Conservation (phyloP, 305 asterid genomes). For the Coffea humblotiana region DNA sequence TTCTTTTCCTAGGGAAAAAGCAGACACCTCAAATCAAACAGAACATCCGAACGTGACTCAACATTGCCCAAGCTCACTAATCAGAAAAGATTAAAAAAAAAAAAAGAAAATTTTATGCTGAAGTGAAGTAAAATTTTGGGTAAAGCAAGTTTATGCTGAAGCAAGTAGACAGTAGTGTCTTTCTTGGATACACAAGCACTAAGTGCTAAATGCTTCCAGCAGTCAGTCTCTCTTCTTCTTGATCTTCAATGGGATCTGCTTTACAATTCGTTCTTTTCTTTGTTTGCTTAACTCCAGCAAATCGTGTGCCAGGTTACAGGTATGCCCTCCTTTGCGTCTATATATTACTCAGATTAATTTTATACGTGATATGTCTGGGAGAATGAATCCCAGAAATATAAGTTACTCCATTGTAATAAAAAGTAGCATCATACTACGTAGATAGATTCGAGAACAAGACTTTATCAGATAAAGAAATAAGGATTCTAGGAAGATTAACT, state of each 20-base stretch:
- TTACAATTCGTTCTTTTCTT: constrained; percentile 28
- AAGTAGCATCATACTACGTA: no score
- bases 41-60: constrained; percentile 33
- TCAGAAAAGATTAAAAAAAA: constrained; percentile 35
- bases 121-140: constrained; percentile 22
- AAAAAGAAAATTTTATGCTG: neutral
- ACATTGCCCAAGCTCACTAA: constrained; percentile 27
- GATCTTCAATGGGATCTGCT: constrained; percentile 50
- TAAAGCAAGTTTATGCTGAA: constrained; percentile 16
- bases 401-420: neutral
- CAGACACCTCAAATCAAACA: constrained; percentile 26
- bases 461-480: neutral
- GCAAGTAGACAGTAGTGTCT: constrained; percentile 9
- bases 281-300: constrained; percentile 48
- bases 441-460: neutral
- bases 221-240: constrained; percentile 25
- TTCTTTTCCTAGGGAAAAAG: constrained; percentile 24
- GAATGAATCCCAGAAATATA: neutral
- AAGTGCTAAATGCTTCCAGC: constrained; percentile 12
- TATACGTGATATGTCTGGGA: neutral
- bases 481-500: neutral
- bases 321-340: constrained; percentile 31
- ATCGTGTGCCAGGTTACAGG: constrained; percentile 70
- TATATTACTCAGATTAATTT: neutral
- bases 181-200: constrained; percentile 26